Evolutionary conservation across 441 rosid genomes (phyloP).

Genomic region (Viola pubescens): DNA sequence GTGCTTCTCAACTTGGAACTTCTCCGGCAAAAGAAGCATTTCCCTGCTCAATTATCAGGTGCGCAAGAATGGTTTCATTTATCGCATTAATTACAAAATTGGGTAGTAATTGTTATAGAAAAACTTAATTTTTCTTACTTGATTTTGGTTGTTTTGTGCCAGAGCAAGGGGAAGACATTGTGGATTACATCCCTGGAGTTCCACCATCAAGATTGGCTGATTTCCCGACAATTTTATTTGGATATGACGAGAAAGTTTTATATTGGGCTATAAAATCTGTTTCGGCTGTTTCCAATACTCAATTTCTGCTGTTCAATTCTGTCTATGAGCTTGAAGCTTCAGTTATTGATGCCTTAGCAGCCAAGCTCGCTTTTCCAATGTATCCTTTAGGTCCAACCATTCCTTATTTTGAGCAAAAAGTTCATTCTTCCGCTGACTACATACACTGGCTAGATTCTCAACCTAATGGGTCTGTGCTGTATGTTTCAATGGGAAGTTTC

Average conservation of each 20-base stretch:
- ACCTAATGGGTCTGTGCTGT: constrained; percentile 32
- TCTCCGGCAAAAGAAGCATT: constrained; percentile 36
- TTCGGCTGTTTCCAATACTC: constrained; percentile 26
- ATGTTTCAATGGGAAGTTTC: constrained; percentile 40
- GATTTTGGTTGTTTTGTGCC: constrained; percentile 28
- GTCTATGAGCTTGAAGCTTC: constrained; percentile 33
- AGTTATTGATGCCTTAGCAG: constrained; percentile 21
- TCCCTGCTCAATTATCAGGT: constrained; percentile 38
- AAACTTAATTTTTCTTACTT: constrained; percentile 22
- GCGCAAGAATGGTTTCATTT: background rate
- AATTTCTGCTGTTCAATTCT: constrained; percentile 30
- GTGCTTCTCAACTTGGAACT: constrained; percentile 39
- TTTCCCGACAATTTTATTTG: constrained; percentile 20
- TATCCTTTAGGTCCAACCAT: constrained; percentile 33
- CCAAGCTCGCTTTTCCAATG: constrained; percentile 17
- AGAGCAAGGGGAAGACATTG: constrained; percentile 22
- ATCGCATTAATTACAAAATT: no score
- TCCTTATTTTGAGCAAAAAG: constrained; percentile 23
- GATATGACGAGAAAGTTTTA: constrained; percentile 2
- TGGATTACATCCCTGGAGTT: constrained; percentile 37
- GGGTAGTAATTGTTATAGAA: no score
- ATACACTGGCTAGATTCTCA: constrained; percentile 35
- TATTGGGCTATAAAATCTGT: constrained; percentile 16
- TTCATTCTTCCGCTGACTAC: background rate
- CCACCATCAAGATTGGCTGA: constrained; percentile 18